Conservation (phyloP, 2,329 filamentous ascomycete genomes). For the Xenoacremonium recifei region DNA sequence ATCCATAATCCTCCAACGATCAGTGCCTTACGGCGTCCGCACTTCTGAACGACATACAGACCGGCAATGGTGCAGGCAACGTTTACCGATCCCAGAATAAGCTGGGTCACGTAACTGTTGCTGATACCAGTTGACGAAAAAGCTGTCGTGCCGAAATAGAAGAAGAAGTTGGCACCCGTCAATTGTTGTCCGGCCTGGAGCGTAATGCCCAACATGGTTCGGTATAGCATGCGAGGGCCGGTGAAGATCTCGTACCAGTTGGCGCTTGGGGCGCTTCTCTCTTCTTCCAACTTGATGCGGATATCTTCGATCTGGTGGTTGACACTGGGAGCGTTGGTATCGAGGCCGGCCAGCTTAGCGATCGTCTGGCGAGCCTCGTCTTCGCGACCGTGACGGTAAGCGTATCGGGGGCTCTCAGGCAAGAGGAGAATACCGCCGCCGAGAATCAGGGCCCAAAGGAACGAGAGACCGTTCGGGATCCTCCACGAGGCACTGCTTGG, state of each 20-base stretch:
- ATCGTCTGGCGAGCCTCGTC: slow-evolving; percentile 50
- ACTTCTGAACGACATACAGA: slow-evolving; percentile 64
- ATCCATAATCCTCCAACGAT: slow-evolving; percentile 63
- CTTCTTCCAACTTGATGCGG: slow-evolving; percentile 48
- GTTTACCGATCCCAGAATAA: slow-evolving; percentile 67
- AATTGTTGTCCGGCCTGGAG: slow-evolving; percentile 68
- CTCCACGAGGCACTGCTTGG: slow-evolving; percentile 56
- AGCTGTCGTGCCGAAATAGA: slow-evolving; percentile 65
- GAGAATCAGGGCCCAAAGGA: slow-evolving; percentile 54
- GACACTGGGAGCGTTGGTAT: slow-evolving; percentile 38
- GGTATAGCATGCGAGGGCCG: slow-evolving; percentile 63
- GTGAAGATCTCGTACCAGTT: slow-evolving; percentile 63
- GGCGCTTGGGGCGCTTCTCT: slow-evolving; percentile 42
- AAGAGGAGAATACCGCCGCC: slow-evolving; percentile 50
- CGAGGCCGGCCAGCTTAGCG: slow-evolving; percentile 43
- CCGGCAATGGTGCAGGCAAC: slow-evolving; percentile 64
- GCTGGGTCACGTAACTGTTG: slow-evolving; percentile 66
- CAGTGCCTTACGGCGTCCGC: slow-evolving; percentile 61
- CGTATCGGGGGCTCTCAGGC: slow-evolving; percentile 54
- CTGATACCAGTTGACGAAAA: slow-evolving; percentile 63
- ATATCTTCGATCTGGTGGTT: slow-evolving; percentile 52
- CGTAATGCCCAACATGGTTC: slow-evolving; percentile 59
- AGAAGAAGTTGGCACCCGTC: slow-evolving; percentile 61
- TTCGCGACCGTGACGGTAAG: slow-evolving; percentile 44
- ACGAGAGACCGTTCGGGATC: slow-evolving; percentile 58